These are phyloP conservation scores for Toxicodendron radicans DNA, from an alignment of 345 rosid genomes.

Conservation along the genomic window DNA sequence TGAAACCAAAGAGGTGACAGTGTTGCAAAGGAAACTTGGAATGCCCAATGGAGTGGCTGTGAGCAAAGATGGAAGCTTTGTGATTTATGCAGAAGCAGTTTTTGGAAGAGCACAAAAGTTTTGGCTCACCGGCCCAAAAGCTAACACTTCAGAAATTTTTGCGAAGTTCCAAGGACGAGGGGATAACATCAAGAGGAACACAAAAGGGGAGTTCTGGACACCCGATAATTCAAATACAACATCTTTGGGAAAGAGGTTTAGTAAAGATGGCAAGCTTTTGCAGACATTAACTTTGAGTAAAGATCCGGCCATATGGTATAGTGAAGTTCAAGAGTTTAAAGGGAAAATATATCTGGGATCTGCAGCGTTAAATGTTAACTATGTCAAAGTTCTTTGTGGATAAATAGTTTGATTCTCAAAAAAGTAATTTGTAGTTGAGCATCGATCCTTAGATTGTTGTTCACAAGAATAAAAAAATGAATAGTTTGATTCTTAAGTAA, in stretches of 20 bases:
- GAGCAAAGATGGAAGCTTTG: background rate
- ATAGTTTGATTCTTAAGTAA: no score
- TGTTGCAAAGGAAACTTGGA: background rate
- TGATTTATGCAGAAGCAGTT: background rate
- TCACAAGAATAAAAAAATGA: no score
- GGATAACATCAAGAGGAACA: conserved; percentile 17
- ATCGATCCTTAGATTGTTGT: background rate
- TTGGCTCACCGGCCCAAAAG: conserved; percentile 20
- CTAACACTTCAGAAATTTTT: conserved; percentile 2
- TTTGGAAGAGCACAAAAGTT: background rate
- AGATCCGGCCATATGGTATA: background rate
- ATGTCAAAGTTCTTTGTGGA: no score
- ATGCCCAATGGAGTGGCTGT: conserved; percentile 11
- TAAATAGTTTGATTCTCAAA: no score
- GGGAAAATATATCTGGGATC: background rate
- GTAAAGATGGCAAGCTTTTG: background rate
- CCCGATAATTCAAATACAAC: background rate
- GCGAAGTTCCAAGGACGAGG: background rate
- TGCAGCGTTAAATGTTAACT: no score
- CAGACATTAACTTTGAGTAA: background rate
- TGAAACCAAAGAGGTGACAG: background rate
- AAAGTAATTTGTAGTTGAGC: no score
- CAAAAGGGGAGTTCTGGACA: conserved; percentile 8
- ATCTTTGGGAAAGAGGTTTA: background rate
- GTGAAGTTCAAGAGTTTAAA: background rate